phyloP scores from a whole-genome alignment of 2,329 filamentous ascomycete genomes.

The Cercospora sesami region DNA sequence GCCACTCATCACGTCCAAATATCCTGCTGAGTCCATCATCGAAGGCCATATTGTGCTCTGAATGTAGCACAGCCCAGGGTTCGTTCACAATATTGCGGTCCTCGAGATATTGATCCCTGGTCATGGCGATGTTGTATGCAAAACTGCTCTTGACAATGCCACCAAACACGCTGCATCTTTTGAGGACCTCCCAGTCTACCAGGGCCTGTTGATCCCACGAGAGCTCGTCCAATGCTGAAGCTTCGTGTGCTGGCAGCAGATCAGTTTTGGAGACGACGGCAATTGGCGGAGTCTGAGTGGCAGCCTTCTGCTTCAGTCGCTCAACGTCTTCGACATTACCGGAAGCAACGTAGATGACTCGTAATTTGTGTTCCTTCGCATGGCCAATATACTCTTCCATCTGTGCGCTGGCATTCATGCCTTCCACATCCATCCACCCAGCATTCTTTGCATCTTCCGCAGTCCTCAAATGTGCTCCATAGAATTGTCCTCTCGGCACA shows the following conservation, averaged over 20 bases:
- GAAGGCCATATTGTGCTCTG: slow-evolving; percentile 29
- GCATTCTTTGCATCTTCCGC: slow-evolving; percentile 40
- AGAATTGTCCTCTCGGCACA: slow-evolving; percentile 38
- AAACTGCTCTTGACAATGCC: slow-evolving; percentile 51
- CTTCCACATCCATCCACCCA: slow-evolving; percentile 33
- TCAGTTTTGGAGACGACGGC: slow-evolving; percentile 48
- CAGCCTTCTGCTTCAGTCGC: slow-evolving; percentile 42
- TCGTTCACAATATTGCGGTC: slow-evolving; percentile 31
- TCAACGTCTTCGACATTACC: slow-evolving; percentile 44
- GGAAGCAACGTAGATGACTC: slow-evolving; percentile 48
- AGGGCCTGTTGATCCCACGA: slow-evolving; percentile 54
- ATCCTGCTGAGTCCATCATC: slow-evolving; percentile 36
- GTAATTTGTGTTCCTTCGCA: slow-evolving; percentile 34
- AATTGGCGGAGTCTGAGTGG: slow-evolving; percentile 37
- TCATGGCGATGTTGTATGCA: slow-evolving; percentile 51
- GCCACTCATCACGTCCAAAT: slow-evolving; percentile 30
- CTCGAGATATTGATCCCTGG: slow-evolving; percentile 40
- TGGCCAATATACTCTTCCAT: slow-evolving; percentile 42
- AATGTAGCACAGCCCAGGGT: slow-evolving; percentile 31
- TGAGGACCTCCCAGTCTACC: slow-evolving; percentile 54
- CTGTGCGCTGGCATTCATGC: slow-evolving; percentile 42
- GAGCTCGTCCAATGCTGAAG: slow-evolving; percentile 40
- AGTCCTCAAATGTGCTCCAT: slow-evolving; percentile 44
- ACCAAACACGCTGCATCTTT: slow-evolving; percentile 47
- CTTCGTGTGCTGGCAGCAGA: slow-evolving; percentile 44